phyloP scores from a whole-genome alignment of 768 basidiomycete genomes.

The Cystofilobasidium macerans region DNA sequence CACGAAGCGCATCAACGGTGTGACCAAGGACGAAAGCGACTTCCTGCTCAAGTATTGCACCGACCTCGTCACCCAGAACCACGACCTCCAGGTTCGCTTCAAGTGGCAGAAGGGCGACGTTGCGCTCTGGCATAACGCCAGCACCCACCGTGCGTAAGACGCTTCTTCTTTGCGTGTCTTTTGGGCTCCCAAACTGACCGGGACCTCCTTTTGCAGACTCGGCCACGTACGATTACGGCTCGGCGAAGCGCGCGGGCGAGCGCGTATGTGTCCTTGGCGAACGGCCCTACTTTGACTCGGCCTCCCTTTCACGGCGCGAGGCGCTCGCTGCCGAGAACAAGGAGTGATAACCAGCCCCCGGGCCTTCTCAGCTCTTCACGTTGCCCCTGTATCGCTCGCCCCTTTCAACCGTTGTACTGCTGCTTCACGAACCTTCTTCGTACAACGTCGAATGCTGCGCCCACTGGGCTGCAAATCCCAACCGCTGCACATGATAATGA shows the following conservation, averaged over 20 bases:
- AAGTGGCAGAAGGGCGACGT: background rate
- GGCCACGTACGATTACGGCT: background rate
- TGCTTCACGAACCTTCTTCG: no score
- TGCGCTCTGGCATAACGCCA: background rate
- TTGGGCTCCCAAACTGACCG: no score
- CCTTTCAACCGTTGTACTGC: no score
- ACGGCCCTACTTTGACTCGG: background rate
- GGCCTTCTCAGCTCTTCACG: no score
- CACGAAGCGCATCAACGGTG: slow-evolving; percentile 7
- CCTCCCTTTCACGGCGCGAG: background rate
- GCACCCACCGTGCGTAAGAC: no score
- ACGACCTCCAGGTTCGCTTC: background rate
- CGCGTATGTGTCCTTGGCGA: background rate
- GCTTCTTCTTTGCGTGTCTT: no score
- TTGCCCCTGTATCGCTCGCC: no score
- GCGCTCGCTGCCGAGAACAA: background rate
- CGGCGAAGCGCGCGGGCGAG: background rate
- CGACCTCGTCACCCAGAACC: background rate
- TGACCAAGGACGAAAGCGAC: background rate
- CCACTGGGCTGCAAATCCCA: no score
- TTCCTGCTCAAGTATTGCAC: background rate
- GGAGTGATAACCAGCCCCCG: no score
- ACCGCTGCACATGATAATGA: no score
- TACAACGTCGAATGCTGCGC: no score
- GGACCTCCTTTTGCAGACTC: no score